These are phyloP conservation scores for Cladobotryum mycophilum DNA, from an alignment of 2,329 filamentous ascomycete species.

Conservation along the genomic window DNA sequence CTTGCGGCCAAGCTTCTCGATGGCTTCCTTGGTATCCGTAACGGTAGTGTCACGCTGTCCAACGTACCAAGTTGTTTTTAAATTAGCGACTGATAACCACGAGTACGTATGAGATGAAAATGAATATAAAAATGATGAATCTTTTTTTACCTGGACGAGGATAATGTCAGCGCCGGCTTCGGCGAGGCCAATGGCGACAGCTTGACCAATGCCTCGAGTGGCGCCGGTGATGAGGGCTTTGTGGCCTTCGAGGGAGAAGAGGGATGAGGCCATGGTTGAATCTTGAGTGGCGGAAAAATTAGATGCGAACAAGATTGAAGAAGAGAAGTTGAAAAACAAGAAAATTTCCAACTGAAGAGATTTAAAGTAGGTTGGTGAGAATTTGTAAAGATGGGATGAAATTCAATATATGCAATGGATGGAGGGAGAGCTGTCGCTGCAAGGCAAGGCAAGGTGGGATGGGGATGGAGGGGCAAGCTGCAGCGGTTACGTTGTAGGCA, in stretches of 20 bases:
- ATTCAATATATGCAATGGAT: too few relatives aligned
- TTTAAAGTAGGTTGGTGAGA: too few relatives aligned
- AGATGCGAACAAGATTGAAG: neutral
- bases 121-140: neutral
- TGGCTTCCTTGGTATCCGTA: slow-evolving; percentile 50
- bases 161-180: slow-evolving; percentile 54
- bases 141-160: slow-evolving; percentile 48
- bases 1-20: slow-evolving; percentile 61
- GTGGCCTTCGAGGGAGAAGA: slow-evolving; percentile 51
- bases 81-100: too few relatives aligned
- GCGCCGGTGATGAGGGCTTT: slow-evolving; percentile 53
- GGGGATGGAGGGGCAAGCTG: too few relatives aligned
- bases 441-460: too few relatives aligned
- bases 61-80: too few relatives aligned
- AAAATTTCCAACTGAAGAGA: too few relatives aligned
- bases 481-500: too few relatives aligned
- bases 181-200: slow-evolving; percentile 51
- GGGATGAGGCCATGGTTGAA: slow-evolving; percentile 28
- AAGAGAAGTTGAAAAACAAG: neutral
- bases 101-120: too few relatives aligned
- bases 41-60: slow-evolving; percentile 35
- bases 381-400: too few relatives aligned
- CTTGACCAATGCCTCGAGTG: slow-evolving; percentile 52
- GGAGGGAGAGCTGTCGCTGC: too few relatives aligned
- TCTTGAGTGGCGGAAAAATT: neutral